Evolutionary conservation across 139 green algal species (phyloP), one percentile per base, ranked within the genome.

Genomic region (Ulvella scutata): DNA sequence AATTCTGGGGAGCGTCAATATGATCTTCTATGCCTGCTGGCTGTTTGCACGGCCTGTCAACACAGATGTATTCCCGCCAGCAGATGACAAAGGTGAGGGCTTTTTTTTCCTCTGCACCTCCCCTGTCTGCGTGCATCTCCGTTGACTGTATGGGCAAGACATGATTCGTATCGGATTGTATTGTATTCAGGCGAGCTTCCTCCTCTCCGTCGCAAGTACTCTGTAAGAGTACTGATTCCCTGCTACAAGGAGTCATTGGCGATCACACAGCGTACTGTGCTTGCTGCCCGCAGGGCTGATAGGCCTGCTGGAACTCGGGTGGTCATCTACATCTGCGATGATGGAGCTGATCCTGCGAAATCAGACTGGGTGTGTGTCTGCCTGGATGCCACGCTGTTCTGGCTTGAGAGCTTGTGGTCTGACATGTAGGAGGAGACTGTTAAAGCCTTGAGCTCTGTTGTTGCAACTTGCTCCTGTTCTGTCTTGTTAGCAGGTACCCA

Each of bases 201-300:
- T 76, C 43, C 67, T 74, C 38, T 73, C 72, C 9, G 37, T 37
- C 37, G 76, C 39, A 67, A 76, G 6, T 84, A 79, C 39, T 35
- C 23, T 4, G 79, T 85, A 37, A 75, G 73, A 31, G 78, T 85
- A 38, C 62, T 87, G 37, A 44, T 87, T 17, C 83, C 83, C 4
- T 87, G 83, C 73, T 87, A 87, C 80, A 87, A 87, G 74, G 82
- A 83, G 76, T 33, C 38, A 4, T 36, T 83, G 2, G 75, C 79
- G 9, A 76, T 83, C 28, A 43, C 80, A 3, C 17, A 28, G 13
- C 43, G 31, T n/a, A 84, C 80, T 7, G 60, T 84, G 17, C 43
- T 40, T 2, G 80, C 77, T 29, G 43, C 43, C 33, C 72, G 72
- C 33, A 38, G 20, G n/a, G 72, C 72, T 6, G 72, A 61, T 28